Evolutionary conservation across 192 early-diverging fungal genomes (phyloP).

Genomic region (Cladochytrium replicatum): DNA sequence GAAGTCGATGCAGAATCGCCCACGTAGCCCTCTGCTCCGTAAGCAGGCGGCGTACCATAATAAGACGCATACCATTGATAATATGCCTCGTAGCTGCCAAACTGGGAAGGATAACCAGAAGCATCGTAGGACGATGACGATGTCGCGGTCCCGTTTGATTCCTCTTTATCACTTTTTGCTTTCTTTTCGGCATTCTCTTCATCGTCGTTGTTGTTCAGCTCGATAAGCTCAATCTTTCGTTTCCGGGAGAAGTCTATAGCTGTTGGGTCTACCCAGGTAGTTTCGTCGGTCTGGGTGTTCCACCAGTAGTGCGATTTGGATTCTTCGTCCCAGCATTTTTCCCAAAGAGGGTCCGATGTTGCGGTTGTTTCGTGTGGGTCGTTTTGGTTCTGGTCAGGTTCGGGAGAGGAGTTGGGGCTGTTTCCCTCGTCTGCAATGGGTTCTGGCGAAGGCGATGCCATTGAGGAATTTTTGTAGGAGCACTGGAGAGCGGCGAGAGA

Average conservation of each 20-base stretch:
- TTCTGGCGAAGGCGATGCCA: too few species aligned
- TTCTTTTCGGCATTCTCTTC: constrained; percentile 9
- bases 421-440: too few species aligned
- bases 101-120: constrained; percentile 1
- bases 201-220: constrained; percentile 11
- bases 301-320: constrained; percentile 7
- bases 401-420: too few species aligned
- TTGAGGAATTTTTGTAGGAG: too few species aligned
- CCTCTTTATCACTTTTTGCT: not conserved
- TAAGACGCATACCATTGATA: constrained; percentile 30
- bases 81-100: constrained; percentile 21
- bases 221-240: not conserved
- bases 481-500: too few species aligned
- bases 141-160: not conserved
- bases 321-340: not conserved
- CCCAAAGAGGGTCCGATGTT: too few species aligned
- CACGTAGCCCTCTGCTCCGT: too few species aligned
- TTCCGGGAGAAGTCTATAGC: not conserved
- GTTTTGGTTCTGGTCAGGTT: too few species aligned
- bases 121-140: not conserved
- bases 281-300: constrained; percentile 13
- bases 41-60: too few species aligned
- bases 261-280: constrained; percentile 12
- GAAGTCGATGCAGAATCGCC: too few species aligned
- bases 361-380: too few species aligned